Conservation (phyloP, 2,329 filamentous ascomycete species). For the Neopestalotiopsis rosae region DNA sequence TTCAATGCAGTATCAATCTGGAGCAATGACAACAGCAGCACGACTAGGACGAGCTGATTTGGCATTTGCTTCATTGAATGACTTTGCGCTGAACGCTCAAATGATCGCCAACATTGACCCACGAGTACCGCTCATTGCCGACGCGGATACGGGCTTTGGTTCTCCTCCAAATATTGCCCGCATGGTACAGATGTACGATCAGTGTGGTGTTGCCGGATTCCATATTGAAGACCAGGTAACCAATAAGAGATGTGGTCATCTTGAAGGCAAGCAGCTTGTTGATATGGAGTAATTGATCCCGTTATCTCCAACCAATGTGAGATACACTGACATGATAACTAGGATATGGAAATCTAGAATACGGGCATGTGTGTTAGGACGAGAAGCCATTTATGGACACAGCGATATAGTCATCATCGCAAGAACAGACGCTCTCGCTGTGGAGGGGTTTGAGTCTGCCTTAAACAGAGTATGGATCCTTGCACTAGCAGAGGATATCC, state of each 20-base stretch:
- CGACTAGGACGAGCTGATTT: constrained; percentile 67
- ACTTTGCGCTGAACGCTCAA: constrained; percentile 67
- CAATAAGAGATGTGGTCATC: constrained; percentile 45
- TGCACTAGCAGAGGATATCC: background rate
- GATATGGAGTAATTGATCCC: constrained; percentile 29
- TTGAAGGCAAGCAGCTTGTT: constrained; percentile 42
- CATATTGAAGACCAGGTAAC: constrained; percentile 42
- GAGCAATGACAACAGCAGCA: constrained; percentile 48
- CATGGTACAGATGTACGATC: constrained; percentile 42
- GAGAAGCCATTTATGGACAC: constrained; percentile 38
- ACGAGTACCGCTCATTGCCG: constrained; percentile 62
- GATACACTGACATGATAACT: background rate
- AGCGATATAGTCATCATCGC: constrained; percentile 65
- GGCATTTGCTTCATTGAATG: constrained; percentile 63
- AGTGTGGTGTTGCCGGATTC: constrained; percentile 35
- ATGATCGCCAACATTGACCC: constrained; percentile 68
- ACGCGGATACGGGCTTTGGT: constrained; percentile 65
- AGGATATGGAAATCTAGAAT: constrained; percentile 19
- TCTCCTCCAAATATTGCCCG: constrained; percentile 57
- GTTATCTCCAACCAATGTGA: background rate
- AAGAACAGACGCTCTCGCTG: constrained; percentile 49
- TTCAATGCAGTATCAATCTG: constrained; percentile 15
- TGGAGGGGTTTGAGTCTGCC: constrained; percentile 16
- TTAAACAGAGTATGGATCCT: constrained; percentile 6
- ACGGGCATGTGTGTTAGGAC: constrained; percentile 27